Evolutionary conservation across 805 yeast genomes (phyloP), one percentile per base, ranked within the genome.

Genomic region (Barnettozyma wickerhamii): DNA sequence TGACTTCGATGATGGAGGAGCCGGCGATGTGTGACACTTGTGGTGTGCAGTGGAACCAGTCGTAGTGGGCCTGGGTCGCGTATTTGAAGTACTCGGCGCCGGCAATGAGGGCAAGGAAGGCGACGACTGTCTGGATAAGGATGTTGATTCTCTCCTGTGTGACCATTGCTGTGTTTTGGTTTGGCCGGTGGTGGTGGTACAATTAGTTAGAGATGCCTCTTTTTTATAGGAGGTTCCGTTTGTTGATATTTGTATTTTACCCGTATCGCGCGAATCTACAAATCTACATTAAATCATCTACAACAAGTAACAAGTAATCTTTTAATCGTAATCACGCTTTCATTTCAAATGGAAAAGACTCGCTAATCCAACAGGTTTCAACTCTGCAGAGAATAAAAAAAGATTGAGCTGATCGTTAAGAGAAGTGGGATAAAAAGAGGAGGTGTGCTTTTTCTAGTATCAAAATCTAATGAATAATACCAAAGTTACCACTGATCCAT

Each of bases 401-500:
- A 28, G 14, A 28, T 9, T 3, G 14, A 28, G 14, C 10, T 12
- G 13, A 9, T 23, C 26, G 12, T 9, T 23, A 12, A 12, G 12
- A 23, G 26, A 23, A 23, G 12, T 23, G 9, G 12, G 26, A 23
- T 9, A 23, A 23, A 2, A 28, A n/a, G n/a, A n/a, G n/a, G n/a
- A n/a, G n/a, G n/a, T 15, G 12, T 30, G 20, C 18, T 18, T 30
- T 33, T 19, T 18, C 26, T 6, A 20, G 14, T 29, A 29, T 15
- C 12, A 21, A 19, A 26, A 12, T 14, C 29, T 30, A 45, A 18
- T 45, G 32, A 24, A 35, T 36, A 14, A 56, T 56, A 7, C 47
- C 52, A 51, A 69, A 76, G 59, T 84, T 83, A 21, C 93, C 95
- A 32, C 64, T 50, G 36, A 87, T 65, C 97, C 97, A 91, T 60